Evolutionary conservation across 345 rosid genomes (phyloP).

Genomic region (Melaleuca quinquenervia): DNA sequence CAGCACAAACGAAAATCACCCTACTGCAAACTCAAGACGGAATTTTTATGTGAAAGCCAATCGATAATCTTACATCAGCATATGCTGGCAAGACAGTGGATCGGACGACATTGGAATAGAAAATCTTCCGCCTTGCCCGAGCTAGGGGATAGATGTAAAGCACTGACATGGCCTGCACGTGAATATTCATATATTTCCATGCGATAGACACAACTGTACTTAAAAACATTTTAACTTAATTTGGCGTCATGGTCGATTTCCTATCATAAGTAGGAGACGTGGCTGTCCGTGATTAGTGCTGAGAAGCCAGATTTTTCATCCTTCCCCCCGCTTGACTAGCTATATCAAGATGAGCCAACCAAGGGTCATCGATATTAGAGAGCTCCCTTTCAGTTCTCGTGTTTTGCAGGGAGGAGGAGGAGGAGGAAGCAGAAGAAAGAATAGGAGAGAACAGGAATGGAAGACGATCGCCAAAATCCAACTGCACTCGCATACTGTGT

Average conservation of each 20-base stretch:
- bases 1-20: not conserved
- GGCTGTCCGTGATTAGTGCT: not conserved
- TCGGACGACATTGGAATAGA: not conserved
- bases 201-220: not conserved
- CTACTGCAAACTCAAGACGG: too few species aligned
- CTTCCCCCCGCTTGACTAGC: not conserved
- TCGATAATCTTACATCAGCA: not conserved
- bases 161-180: not conserved
- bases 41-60: not conserved
- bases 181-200: not conserved
- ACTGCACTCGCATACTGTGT: conserved; percentile 34
- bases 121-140: not conserved
- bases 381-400: not conserved
- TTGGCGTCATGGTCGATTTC: not conserved
- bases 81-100: not conserved
- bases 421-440: not conserved
- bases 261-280: not conserved
- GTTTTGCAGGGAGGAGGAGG: not conserved
- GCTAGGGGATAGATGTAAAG: not conserved
- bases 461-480: not conserved
- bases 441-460: not conserved
- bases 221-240: not conserved
- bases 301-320: not conserved
- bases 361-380: not conserved
- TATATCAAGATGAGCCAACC: not conserved